These are phyloP conservation scores for Boletus tomentosulus DNA, from an alignment of 768 basidiomycete species.

Conservation along the genomic window DNA sequence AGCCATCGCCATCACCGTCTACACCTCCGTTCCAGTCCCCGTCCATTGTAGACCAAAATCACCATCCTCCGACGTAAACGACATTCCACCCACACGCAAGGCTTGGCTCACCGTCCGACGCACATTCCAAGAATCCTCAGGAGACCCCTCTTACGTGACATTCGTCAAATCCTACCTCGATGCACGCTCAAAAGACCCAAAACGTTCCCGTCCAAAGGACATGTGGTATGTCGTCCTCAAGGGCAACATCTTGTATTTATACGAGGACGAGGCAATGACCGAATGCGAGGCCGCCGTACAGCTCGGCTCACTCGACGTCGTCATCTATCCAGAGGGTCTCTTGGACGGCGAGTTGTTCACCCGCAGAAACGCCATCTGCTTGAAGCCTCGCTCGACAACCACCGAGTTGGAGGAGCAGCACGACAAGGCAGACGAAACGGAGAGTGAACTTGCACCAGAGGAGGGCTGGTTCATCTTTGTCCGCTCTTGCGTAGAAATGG, in stretches of 20 bases:
- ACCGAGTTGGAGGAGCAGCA: slow-evolving; percentile 45
- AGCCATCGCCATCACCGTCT: slow-evolving; percentile 59
- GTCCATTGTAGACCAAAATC: slow-evolving; percentile 9
- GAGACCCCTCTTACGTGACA: slow-evolving; percentile 72
- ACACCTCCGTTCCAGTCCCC: slow-evolving; percentile 71
- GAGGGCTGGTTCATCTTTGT: slow-evolving; percentile 89
- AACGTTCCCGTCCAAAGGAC: slow-evolving; percentile 80
- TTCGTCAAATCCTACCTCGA: slow-evolving; percentile 78
- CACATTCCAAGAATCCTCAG: slow-evolving; percentile 64
- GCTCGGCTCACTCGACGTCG: slow-evolving; percentile 71
- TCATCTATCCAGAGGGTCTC: slow-evolving; percentile 68
- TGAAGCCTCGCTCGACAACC: slow-evolving; percentile 48
- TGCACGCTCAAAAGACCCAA: slow-evolving; percentile 79
- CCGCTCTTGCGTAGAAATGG: slow-evolving; percentile 85
- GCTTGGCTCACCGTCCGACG: slow-evolving; percentile 82
- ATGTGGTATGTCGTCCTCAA: slow-evolving; percentile 92
- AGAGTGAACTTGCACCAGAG: slow-evolving; percentile 15
- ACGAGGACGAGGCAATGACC: slow-evolving; percentile 87
- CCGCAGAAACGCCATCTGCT: slow-evolving; percentile 83
- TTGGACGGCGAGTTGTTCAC: slow-evolving; percentile 88
- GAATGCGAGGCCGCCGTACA: slow-evolving; percentile 93
- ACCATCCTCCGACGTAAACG: slow-evolving; percentile 38
- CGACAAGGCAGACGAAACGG: too few species aligned
- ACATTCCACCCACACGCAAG: slow-evolving; percentile 62
- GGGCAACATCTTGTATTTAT: slow-evolving; percentile 85